phyloP scores from a whole-genome alignment of 1,284 basidiomycete species.

The Ganoderma lucidum region DNA sequence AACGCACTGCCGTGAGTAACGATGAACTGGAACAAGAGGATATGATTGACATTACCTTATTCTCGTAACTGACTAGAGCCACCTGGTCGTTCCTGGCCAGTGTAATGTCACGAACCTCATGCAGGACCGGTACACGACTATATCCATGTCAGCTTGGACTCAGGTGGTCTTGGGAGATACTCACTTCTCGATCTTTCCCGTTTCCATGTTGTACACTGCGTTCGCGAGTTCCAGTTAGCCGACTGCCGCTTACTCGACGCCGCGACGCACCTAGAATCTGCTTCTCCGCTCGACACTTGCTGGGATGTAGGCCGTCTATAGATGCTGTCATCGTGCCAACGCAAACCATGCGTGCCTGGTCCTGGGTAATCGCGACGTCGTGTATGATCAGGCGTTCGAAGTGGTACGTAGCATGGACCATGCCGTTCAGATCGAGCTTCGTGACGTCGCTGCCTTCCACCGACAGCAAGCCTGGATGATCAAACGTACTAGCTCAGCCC shows the following conservation, averaged over 20 bases:
- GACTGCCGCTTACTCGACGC: slow-evolving; percentile 10
- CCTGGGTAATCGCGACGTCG: slow-evolving; percentile 78
- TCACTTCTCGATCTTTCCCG: slow-evolving; percentile 71
- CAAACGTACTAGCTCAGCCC: not conserved
- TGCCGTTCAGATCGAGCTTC: slow-evolving; percentile 62
- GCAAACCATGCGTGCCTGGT: slow-evolving; percentile 69
- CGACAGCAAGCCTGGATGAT: slow-evolving; percentile 58
- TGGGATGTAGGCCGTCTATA: slow-evolving; percentile 71
- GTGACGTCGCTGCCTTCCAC: slow-evolving; percentile 61
- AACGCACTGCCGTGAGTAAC: slow-evolving; percentile 13
- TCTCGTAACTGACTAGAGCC: slow-evolving; percentile 77
- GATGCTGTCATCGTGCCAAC: slow-evolving; percentile 75
- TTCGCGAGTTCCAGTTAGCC: slow-evolving; percentile 4
- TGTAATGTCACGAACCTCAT: slow-evolving; percentile 79
- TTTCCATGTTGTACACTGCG: slow-evolving; percentile 76
- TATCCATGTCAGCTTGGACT: slow-evolving; percentile 6
- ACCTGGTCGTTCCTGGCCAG: slow-evolving; percentile 66
- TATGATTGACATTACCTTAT: slow-evolving; percentile 56
- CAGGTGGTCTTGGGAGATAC: slow-evolving; percentile 30
- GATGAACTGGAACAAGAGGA: slow-evolving; percentile 12
- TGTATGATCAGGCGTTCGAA: slow-evolving; percentile 74
- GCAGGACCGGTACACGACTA: slow-evolving; percentile 81
- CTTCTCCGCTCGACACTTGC: slow-evolving; percentile 78
- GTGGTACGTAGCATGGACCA: slow-evolving; percentile 62
- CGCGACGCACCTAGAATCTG: slow-evolving; percentile 70